These are phyloP conservation scores for Globisporangium carolinianum DNA, from an alignment of 352 stramenopile genomes.

Conservation along the genomic window DNA sequence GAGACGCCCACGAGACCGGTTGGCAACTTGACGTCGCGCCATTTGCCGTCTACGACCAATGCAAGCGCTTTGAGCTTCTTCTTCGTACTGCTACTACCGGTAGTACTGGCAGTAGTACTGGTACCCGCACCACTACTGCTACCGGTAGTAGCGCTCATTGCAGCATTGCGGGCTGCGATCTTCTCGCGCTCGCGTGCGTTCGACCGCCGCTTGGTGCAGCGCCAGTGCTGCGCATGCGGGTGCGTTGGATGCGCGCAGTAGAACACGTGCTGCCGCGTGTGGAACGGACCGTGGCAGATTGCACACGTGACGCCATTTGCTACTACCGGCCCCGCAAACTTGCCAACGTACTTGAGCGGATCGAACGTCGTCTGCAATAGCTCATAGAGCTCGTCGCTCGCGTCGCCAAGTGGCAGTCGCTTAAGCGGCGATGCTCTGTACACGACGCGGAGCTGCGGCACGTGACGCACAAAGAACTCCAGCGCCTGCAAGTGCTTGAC, in stretches of 20 bases:
- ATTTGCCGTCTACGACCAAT: conserved; percentile 47
- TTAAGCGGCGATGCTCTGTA: conserved; percentile 23
- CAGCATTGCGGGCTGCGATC: conserved; percentile 13
- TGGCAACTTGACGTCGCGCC: conserved; percentile 47
- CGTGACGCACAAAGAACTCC: conserved; percentile 57
- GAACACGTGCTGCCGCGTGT: conserved; percentile 70
- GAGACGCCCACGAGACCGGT: conserved; percentile 42
- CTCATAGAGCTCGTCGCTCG: conserved; percentile 41
- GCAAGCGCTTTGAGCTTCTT: conserved; percentile 52
- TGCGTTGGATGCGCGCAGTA: conserved; percentile 44
- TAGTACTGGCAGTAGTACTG: too few relatives aligned
- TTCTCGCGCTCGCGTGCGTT: conserved; percentile 18
- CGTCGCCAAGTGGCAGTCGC: conserved; percentile 29
- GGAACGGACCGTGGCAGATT: conserved; percentile 66
- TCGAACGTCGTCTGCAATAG: conserved; percentile 51
- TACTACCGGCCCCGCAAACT: conserved; percentile 19
- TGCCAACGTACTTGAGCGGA: conserved; percentile 39
- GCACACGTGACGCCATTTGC: conserved; percentile 21
- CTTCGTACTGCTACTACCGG: conserved; percentile 19
- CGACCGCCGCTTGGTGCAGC: conserved; percentile 58
- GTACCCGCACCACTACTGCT: not conserved
- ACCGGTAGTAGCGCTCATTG: not conserved
- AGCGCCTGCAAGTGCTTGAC: conserved; percentile 61
- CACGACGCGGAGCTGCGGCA: conserved; percentile 55
- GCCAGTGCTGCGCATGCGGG: conserved; percentile 68